Evolutionary conservation across 2,329 filamentous ascomycete species (phyloP).

Genomic region (Penicillium brevicompactum): DNA sequence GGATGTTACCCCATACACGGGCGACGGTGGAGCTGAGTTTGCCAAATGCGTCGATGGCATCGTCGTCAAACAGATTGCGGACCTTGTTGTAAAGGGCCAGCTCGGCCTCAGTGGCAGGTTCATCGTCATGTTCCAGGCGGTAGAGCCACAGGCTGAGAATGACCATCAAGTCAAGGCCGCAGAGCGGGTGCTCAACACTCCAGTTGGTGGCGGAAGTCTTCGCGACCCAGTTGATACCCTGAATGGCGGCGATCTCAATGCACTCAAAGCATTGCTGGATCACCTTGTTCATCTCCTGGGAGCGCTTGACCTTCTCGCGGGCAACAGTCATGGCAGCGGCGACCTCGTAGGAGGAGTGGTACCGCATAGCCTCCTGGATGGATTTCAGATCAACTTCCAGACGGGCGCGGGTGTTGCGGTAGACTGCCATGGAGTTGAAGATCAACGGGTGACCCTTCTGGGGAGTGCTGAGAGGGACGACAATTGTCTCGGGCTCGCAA

Average conservation of each 20-base stretch:
- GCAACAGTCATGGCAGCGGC: constrained; percentile 95
- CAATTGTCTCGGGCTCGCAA: constrained; percentile 86
- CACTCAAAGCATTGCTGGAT: constrained; percentile 98
- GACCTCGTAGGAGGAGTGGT: constrained; percentile 96
- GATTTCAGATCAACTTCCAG: constrained; percentile 94
- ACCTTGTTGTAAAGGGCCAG: constrained; percentile 65
- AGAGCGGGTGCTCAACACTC: constrained; percentile 97
- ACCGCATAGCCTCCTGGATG: constrained; percentile 92
- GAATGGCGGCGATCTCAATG: constrained; percentile 90
- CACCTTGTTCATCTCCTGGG: constrained; percentile 96
- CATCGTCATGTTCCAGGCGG: constrained; percentile 98
- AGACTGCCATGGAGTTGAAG: constrained; percentile 98
- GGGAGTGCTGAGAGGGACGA: constrained; percentile 87
- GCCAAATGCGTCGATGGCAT: constrained; percentile 78
- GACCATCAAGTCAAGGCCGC: constrained; percentile 95
- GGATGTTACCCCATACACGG: constrained; percentile 94
- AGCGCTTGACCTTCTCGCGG: constrained; percentile 90
- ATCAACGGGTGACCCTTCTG: constrained; percentile 95
- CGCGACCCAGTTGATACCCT: constrained; percentile 97
- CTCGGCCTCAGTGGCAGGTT: constrained; percentile 58
- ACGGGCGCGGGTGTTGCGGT: constrained; percentile 87
- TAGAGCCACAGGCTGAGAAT: constrained; percentile 98
- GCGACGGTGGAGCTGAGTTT: constrained; percentile 95
- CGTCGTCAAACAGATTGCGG: constrained; percentile 81
- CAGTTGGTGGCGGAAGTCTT: constrained; percentile 96